Conservation (phyloP, 177 flowering plant species). For the Tripterygium wilfordii region DNA sequence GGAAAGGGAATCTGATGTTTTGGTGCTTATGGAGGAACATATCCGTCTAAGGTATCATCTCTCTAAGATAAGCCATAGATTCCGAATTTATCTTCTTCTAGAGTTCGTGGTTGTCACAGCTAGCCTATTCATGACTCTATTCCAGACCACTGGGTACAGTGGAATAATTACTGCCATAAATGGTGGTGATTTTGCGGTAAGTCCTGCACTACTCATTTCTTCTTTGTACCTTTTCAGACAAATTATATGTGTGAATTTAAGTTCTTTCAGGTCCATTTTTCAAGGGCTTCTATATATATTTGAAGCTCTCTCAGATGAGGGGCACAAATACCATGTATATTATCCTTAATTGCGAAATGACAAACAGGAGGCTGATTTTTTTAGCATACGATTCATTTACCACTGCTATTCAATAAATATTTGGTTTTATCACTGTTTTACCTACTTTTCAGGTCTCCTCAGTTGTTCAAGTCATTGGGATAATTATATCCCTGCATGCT, state of each 20-base stretch:
- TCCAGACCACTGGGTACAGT: conserved; percentile 57
- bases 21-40: conserved; percentile 61
- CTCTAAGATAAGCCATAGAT: conserved; percentile 93
- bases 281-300: no score
- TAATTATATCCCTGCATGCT: conserved; percentile 63
- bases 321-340: no score
- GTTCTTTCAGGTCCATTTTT: background rate
- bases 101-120: conserved; percentile 65
- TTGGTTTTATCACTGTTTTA: background rate
- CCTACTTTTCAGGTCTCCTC: conserved; percentile 38
- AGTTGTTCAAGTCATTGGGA: conserved; percentile 73
- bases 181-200: conserved; percentile 75
- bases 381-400: background rate
- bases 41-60: conserved; percentile 58
- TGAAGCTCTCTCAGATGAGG: no score
- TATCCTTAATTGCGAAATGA: background rate
- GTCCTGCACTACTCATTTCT: conserved; percentile 10
- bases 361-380: background rate
- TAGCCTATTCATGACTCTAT: conserved; percentile 63
- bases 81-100: conserved; percentile 73
- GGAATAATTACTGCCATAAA: conserved; percentile 53
- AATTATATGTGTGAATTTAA: background rate
- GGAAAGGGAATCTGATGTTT: conserved; percentile 58
- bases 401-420: background rate
- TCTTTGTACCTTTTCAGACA: background rate